Base-by-base conservation (phyloP, 148 eudicot species). In the Rhododendron ferrugineum region DNA sequence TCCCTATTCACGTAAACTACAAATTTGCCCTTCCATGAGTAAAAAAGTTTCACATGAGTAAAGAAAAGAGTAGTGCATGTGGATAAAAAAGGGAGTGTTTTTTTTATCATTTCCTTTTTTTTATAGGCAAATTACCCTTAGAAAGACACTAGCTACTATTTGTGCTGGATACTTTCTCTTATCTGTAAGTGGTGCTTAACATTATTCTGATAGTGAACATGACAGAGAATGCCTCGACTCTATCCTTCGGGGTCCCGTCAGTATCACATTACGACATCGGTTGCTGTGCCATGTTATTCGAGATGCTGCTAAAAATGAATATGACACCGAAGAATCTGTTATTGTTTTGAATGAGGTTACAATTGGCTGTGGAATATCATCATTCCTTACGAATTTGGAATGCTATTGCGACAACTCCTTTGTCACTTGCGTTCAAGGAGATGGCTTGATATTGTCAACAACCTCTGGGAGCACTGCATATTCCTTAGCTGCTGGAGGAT, bases 381-480 rank as follows among this genome's bases (percentile, higher is more conserved):
- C 99, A 30, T 95, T 88, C 86, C 98, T 95, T 80, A 94, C 99
- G 81, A 95, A 97, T 87, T 89, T 97, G 74, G 99, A 95, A 84
- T 97, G 99, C 92, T 97, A 95, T 62, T 94, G 95, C 37, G 99
- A 97, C 86, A 88, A 93, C 88, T 91, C 92, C 37, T 97, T 97
- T 72, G 95, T 97, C 84, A 97, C 99, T 0, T 88, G 92, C n/a
- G 98, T 97, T 46, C 99, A 97, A 93, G 99, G 99, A 58, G 99
- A 97, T 81, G 99, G 99, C 58, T 88, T 97, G 84, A 97, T 97
- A 50, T 87, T 97, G 87, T 95, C 98, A 49, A 97, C 98, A 26
- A 94, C 99, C 22, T 96, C 99, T 81, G 99, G 99, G 58, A 96
- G 99, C 86, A 96, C 99, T 47, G 99, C 99, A 28, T 96, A 96